These are phyloP conservation scores for Kalmanozyma brasiliensis DNA, from an alignment of 1,284 basidiomycete genomes.

Conservation along the genomic window DNA sequence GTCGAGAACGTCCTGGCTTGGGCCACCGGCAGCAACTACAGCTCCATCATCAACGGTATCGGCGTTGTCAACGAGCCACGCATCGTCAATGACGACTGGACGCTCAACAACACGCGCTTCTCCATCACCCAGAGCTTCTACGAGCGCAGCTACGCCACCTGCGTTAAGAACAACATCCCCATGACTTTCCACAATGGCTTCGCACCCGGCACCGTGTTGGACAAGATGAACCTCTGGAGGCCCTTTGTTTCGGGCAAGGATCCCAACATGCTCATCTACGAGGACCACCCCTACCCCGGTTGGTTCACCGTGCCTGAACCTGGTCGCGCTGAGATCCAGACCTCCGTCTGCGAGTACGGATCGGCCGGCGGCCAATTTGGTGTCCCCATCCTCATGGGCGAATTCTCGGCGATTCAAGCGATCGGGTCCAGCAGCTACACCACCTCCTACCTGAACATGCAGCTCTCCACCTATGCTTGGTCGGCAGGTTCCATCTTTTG, in stretches of 20 bases:
- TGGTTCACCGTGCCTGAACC: slow-evolving; percentile 54
- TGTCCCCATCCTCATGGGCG: slow-evolving; percentile 58
- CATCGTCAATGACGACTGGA: slow-evolving; percentile 36
- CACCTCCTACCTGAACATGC: slow-evolving; percentile 45
- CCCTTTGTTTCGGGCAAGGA: slow-evolving; percentile 56
- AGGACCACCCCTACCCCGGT: slow-evolving; percentile 64
- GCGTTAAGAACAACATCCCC: slow-evolving; percentile 44
- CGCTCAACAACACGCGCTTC: slow-evolving; percentile 33
- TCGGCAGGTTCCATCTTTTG: slow-evolving; percentile 64
- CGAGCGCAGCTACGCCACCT: slow-evolving; percentile 44
- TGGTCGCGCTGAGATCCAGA: slow-evolving; percentile 30
- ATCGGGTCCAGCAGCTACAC: slow-evolving; percentile 30
- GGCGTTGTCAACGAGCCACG: slow-evolving; percentile 64
- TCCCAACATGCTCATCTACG: slow-evolving; percentile 60
- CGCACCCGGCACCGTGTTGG: slow-evolving; percentile 17
- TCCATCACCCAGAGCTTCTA: slow-evolving; percentile 47
- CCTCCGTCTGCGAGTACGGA: slow-evolving; percentile 55
- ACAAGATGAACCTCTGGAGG: slow-evolving; percentile 50
- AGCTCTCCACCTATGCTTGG: slow-evolving; percentile 62
- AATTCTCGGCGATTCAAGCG: slow-evolving; percentile 57
- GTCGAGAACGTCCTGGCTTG: slow-evolving; percentile 54
- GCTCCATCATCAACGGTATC: slow-evolving; percentile 58
- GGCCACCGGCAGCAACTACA: slow-evolving; percentile 54
- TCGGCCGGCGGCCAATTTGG: slow-evolving; percentile 28
- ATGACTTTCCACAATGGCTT: slow-evolving; percentile 65